Conservation (phyloP, 768 basidiomycete species). For the Baorangia bicolor region DNA sequence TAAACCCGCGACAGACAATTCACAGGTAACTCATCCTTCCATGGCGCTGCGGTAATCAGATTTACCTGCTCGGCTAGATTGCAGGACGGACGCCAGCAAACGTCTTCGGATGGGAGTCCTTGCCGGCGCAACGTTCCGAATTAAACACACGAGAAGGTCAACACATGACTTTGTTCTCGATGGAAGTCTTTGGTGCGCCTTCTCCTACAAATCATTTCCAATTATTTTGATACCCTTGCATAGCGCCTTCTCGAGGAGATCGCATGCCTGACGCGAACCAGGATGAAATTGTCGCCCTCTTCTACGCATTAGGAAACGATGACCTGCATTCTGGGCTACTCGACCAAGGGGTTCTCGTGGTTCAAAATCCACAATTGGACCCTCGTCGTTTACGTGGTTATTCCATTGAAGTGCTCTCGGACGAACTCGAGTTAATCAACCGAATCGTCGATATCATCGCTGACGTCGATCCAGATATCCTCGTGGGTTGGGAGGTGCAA, state of each 20-base stretch:
- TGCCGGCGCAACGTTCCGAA: conserved; percentile 43
- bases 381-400: conserved; percentile 43
- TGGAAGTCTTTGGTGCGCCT: conserved; percentile 81
- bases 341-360: conserved; percentile 54
- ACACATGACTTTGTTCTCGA: conserved; percentile 73
- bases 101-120: conserved; percentile 63
- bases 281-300: conserved; percentile 58
- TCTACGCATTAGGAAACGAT: conserved; percentile 65
- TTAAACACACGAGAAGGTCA: conserved; percentile 55
- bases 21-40: conserved; percentile 45
- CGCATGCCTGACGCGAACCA: conserved; percentile 63
- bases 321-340: conserved; percentile 26
- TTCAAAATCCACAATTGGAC: conserved; percentile 41
- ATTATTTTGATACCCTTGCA: neutral
- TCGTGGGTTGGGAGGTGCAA: conserved; percentile 93
- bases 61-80: conserved; percentile 42
- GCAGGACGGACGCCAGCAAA: conserved; percentile 77
- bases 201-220: neutral
- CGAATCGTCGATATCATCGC: conserved; percentile 67
- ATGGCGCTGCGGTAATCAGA: neutral
- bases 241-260: conserved; percentile 60
- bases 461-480: conserved; percentile 85
- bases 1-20: conserved; percentile 33
- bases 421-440: conserved; percentile 83
- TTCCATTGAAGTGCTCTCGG: conserved; percentile 52